Evolutionary conservation across 345 rosid species (phyloP).

Genomic region (Pistacia integerrima): DNA sequence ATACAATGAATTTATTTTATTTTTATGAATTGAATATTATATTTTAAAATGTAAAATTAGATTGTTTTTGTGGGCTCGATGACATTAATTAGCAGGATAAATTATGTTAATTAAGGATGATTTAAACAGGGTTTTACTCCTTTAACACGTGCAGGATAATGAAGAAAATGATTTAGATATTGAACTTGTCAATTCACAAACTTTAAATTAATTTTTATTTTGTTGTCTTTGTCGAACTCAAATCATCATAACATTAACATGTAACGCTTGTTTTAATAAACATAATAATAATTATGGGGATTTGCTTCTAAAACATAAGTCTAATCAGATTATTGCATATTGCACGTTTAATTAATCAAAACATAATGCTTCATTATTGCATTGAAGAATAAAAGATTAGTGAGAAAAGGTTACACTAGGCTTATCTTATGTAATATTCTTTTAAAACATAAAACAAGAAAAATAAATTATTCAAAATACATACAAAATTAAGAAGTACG

Average conservation of each 20-base stretch:
- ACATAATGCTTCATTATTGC: background rate
- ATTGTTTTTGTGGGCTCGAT: too few species aligned
- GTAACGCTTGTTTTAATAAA: background rate
- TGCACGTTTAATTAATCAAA: constrained; percentile 12
- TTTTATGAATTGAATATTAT: too few species aligned
- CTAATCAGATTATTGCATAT: background rate
- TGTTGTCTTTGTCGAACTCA: background rate
- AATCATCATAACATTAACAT: constrained; percentile 1
- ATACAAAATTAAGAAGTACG: too few species aligned
- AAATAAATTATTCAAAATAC: too few species aligned
- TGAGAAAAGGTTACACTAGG: too few species aligned
- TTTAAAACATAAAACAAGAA: too few species aligned
- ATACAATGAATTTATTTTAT: too few species aligned
- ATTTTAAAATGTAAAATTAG: too few species aligned
- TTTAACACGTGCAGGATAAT: background rate
- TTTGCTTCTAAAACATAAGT: background rate
- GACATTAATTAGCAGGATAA: too few species aligned
- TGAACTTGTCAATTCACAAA: constrained; percentile 1
- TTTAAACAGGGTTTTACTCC: background rate
- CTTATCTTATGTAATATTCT: too few species aligned
- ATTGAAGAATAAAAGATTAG: too few species aligned
- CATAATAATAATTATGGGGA: background rate
- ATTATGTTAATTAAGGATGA: too few species aligned
- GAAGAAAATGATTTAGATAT: background rate
- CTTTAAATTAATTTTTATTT: background rate